Evolutionary conservation across 768 basidiomycete genomes (phyloP).

Genomic region (Pleurotus djamor): DNA sequence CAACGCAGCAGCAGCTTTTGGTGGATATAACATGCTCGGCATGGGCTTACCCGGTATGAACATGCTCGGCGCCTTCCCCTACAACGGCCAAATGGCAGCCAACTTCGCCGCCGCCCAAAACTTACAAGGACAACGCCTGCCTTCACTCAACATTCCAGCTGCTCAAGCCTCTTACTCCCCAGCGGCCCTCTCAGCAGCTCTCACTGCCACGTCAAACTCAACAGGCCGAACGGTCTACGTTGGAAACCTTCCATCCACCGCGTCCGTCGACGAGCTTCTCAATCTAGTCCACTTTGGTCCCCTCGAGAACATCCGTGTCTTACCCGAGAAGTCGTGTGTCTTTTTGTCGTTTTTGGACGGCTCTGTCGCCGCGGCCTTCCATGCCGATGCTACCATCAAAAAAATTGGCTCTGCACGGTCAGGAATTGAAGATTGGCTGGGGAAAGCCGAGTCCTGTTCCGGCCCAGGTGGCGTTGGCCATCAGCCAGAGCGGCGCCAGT

Average conservation of each 20-base stretch:
- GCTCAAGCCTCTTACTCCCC: slow-evolving; percentile 78
- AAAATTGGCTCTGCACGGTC: slow-evolving; percentile 89
- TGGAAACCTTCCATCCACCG: slow-evolving; percentile 92
- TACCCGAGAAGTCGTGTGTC: slow-evolving; percentile 96
- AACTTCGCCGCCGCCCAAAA: slow-evolving; percentile 64
- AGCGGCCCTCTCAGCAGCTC: slow-evolving; percentile 70
- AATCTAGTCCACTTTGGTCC: slow-evolving; percentile 98
- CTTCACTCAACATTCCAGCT: slow-evolving; percentile 67
- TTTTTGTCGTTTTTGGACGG: slow-evolving; percentile 98
- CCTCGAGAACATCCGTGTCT: slow-evolving; percentile 89
- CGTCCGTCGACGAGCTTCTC: slow-evolving; percentile 96
- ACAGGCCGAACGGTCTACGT: slow-evolving; percentile 95
- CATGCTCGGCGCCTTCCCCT: slow-evolving; percentile 72
- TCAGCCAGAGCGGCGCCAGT: slow-evolving; percentile 89
- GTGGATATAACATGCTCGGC: slow-evolving; percentile 74
- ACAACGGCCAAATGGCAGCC: slow-evolving; percentile 63
- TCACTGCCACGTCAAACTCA: slow-evolving; percentile 62
- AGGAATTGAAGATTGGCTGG: slow-evolving; percentile 99
- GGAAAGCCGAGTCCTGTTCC: slow-evolving; percentile 93
- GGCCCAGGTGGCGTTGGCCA: slow-evolving; percentile 81
- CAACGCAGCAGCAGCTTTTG: slow-evolving; percentile 39
- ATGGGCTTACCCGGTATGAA: slow-evolving; percentile 79
- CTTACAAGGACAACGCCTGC: slow-evolving; percentile 58
- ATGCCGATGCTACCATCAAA: slow-evolving; percentile 95
- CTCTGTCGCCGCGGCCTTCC: slow-evolving; percentile 91